Conservation (phyloP, 2,329 filamentous ascomycete species). For the Aspergillus pseudotamarii region DNA sequence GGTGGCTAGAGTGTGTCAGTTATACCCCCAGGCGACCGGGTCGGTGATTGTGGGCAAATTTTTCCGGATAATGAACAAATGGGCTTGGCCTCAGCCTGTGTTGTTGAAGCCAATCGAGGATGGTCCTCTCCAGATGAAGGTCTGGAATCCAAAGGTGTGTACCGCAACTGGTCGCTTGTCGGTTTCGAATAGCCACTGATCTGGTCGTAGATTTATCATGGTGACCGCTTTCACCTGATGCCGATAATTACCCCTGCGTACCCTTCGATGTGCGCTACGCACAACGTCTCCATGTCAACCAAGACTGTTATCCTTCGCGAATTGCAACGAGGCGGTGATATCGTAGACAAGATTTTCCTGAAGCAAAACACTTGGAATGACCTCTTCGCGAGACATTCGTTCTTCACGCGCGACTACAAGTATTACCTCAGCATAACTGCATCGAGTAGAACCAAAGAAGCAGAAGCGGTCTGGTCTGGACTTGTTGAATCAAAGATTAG, state of each 20-base stretch:
- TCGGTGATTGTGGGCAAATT: conserved; percentile 91
- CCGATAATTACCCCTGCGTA: conserved; percentile 97
- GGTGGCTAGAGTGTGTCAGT: conserved; percentile 90
- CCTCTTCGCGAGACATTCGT: conserved; percentile 85
- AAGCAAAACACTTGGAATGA: conserved; percentile 82
- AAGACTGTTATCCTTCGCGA: conserved; percentile 83
- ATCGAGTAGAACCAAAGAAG: conserved; percentile 79
- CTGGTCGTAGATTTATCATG: conserved; percentile 67
- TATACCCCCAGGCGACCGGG: conserved; percentile 89
- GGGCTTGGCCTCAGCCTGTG: conserved; percentile 94
- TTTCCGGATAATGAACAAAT: conserved; percentile 86
- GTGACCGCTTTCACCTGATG: conserved; percentile 88
- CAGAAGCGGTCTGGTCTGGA: conserved; percentile 84
- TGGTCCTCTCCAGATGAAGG: conserved; percentile 75
- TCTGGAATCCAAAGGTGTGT: conserved; percentile 89
- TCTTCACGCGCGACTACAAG: conserved; percentile 91
- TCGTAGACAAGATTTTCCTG: conserved; percentile 77
- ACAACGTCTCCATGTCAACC: conserved; percentile 87
- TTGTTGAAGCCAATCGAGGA: conserved; percentile 85
- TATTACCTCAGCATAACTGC: conserved; percentile 91
- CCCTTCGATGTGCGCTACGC: conserved; percentile 96
- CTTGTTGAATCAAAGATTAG: conserved; percentile 93
- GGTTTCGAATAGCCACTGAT: not conserved
- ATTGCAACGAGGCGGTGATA: conserved; percentile 73
- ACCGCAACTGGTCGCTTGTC: not conserved